Conservation (phyloP, 73 alveolate genomes). For the Loxodes magnus region DNA sequence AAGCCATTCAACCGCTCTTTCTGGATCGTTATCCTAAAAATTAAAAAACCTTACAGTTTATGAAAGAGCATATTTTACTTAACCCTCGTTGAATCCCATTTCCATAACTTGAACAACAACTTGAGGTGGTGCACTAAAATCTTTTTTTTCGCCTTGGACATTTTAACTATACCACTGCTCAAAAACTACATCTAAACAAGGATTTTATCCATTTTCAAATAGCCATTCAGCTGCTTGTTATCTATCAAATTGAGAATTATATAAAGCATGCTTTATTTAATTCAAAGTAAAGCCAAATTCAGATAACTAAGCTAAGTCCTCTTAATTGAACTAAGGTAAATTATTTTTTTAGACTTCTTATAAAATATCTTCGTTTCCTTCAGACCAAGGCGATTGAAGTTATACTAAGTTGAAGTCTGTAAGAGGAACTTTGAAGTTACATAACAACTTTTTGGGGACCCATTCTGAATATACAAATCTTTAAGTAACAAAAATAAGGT, state of each 20-base stretch:
- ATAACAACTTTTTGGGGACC: conserved; percentile 95
- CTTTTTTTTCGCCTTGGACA: too few relatives aligned
- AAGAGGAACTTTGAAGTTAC: conserved; percentile 55
- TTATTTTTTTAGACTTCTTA: conserved; percentile 34
- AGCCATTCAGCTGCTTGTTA: conserved; percentile 82
- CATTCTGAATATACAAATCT: conserved; percentile 90
- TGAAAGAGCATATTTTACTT: conserved; percentile 64
- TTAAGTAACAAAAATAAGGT: conserved; percentile 62
- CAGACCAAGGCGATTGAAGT: conserved; percentile 44
- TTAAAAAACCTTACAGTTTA: too few relatives aligned
- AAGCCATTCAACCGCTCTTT: conserved; percentile 82
- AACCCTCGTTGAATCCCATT: conserved; percentile 83
- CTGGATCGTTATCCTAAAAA: conserved; percentile 61
- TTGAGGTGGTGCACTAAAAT: too few relatives aligned
- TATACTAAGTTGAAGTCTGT: conserved; percentile 51
- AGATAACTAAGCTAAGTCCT: conserved; percentile 45
- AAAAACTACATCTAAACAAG: conserved; percentile 55
- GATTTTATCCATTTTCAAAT: conserved; percentile 83
- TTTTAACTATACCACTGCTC: conserved; percentile 48
- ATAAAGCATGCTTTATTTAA: conserved; percentile 87
- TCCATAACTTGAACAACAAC: conserved; percentile 17
- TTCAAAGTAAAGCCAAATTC: conserved; percentile 89
- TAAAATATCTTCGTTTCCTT: conserved; percentile 52
- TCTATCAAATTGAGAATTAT: conserved; percentile 55
- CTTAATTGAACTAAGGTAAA: conserved; percentile 74